phyloP scores from a whole-genome alignment of 2,329 filamentous ascomycete genomes.

The Coniochaeta sp. region DNA sequence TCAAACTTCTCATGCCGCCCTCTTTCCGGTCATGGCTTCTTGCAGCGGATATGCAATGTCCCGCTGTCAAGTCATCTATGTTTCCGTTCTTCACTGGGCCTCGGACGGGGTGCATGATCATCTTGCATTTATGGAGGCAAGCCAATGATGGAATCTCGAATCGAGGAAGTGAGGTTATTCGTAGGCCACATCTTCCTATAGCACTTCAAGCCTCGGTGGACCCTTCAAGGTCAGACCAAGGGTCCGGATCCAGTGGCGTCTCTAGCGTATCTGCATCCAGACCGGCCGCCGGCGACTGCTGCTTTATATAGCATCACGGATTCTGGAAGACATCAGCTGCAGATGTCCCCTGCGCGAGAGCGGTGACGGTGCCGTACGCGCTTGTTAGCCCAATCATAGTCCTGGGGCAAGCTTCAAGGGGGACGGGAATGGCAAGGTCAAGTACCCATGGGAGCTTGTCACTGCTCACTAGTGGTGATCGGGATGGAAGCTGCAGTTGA shows the following conservation, averaged over 20 bases:
- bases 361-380: neutral
- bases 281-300: neutral
- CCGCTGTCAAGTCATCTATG: neutral
- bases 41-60: neutral
- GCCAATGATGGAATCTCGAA: neutral
- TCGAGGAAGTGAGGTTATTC: no score
- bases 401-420: neutral
- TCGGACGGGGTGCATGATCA: neutral
- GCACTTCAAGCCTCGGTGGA: neutral
- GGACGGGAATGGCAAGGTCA: neutral
- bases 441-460: neutral
- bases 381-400: neutral
- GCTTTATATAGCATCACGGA: neutral
- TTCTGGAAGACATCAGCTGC: neutral
- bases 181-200: no score
- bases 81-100: neutral
- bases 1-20: neutral
- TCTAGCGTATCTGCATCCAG: neutral
- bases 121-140: neutral
- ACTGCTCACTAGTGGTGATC: neutral
- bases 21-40: neutral
- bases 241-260: neutral
- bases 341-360: neutral
- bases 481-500: no score
- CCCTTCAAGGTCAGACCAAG: neutral